Percentiles rank a stretch among this genome's conserved stretches.
Conservation (phyloP, 345 rosid genomes). For the Populus pruinosa region DNA sequence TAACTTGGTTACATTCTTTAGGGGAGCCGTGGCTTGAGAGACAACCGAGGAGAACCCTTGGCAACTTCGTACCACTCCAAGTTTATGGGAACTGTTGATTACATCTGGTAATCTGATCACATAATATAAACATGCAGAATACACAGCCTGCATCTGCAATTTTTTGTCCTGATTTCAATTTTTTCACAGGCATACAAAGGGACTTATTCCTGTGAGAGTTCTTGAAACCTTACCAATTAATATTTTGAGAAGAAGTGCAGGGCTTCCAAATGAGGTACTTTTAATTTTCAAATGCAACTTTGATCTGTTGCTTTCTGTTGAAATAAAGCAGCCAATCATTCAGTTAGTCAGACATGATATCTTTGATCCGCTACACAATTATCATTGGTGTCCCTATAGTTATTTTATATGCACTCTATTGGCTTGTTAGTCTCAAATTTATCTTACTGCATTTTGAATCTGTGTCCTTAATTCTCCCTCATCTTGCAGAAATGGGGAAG, state of each 20-base stretch:
- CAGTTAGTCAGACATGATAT: not conserved
- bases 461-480: not conserved
- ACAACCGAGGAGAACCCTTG: conserved; percentile 70
- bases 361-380: not conserved
- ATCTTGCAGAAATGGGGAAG: conserved; percentile 80
- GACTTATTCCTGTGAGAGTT: conserved; percentile 76
- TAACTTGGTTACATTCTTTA: conserved; percentile 30
- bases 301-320: not conserved
- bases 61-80: conserved; percentile 86
- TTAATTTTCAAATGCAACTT: not conserved
- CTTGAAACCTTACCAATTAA: conserved; percentile 81
- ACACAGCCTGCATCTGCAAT: not conserved
- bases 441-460: not conserved
- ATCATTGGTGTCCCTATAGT: not conserved
- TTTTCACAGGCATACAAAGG: conserved; percentile 65
- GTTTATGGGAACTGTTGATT: conserved; percentile 92
- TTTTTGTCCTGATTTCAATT: conserved; percentile 12
- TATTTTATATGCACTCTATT: not conserved
- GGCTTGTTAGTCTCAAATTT: not conserved
- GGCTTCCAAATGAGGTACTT: conserved; percentile 79
- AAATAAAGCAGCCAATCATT: not conserved
- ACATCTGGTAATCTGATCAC: conserved; percentile 64
- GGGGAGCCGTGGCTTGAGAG: conserved; percentile 63
- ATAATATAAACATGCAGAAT: not conserved
- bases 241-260: conserved; percentile 51